Evolutionary conservation across 805 yeast species (phyloP), one percentile per base, ranked within the genome.

Genomic region (Starmerella geochares): DNA sequence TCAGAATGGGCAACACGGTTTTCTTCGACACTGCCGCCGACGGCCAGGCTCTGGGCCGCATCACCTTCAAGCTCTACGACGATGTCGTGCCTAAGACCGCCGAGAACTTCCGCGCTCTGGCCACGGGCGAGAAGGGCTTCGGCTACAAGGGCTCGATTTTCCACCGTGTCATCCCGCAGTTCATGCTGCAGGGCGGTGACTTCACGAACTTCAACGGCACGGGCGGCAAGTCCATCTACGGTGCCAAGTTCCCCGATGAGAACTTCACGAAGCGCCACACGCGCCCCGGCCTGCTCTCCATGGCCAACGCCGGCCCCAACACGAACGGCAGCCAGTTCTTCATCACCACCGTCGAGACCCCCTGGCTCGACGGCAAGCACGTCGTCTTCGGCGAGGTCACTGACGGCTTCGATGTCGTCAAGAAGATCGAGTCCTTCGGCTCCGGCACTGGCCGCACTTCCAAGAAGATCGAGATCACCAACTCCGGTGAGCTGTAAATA

Each of bases 301-400:
- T 90, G 96, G 96, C 96, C 68, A 90, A 90, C 68, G 94, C 96
- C 57, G 96, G 96, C 62, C 95, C 94, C 70, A 85, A 86, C 81
- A 86, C 96, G 73, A 90, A 90, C 74, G 96, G 96, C 51, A 87
- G 96, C 49, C 97, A 88, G 74, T 88, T 88, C 73, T 88, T 90
- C 78, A 83, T 86, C 73, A 86, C 96, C 69, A 86, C 95, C 51
- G 88, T 84, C 48, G 75, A 81, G 59, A 74, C 82, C 63, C 83
- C 92, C 54, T 85, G 92, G 90, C 77, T 88, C 69, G 94, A 87
- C 65, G 95, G 95, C 56, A 81, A 82, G 72, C 94, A 87, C 76
- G 95, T 86, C 65, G 96, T 88, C 54, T 88, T 88, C 64, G 96
- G 96, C 64, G 94, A 87, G 73, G 86, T 86, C 56, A 66, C 74